Conservation (phyloP, 2,329 filamentous ascomycete genomes). For the Ophiosphaerella herpotricha region DNA sequence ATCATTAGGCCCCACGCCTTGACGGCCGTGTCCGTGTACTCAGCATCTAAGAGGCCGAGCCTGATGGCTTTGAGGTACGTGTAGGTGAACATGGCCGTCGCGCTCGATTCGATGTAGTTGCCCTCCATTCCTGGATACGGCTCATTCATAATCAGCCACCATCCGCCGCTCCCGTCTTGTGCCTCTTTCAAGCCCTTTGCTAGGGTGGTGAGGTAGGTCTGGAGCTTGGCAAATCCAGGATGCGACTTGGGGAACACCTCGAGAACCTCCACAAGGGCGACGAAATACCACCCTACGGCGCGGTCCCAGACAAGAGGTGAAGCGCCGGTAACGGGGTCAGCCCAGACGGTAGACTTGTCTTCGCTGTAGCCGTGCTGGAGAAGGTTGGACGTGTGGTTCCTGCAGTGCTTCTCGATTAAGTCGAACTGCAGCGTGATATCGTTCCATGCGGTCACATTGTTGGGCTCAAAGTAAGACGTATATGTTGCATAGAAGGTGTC, state of each 20-base stretch:
- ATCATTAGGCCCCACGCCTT: constrained; percentile 54
- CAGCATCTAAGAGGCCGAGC: constrained; percentile 36
- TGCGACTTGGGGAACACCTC: constrained; percentile 51
- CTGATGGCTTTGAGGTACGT: constrained; percentile 43
- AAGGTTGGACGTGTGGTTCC: constrained; percentile 40
- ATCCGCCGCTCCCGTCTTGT: constrained; percentile 56
- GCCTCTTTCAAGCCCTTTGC: constrained; percentile 50
- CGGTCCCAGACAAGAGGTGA: constrained; percentile 45
- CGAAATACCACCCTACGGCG: constrained; percentile 46
- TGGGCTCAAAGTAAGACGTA: constrained; percentile 44
- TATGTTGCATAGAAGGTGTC: constrained; percentile 47
- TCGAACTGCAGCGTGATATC: constrained; percentile 48
- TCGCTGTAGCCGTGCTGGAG: constrained; percentile 45
- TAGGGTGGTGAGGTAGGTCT: constrained; percentile 49
- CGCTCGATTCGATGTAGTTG: constrained; percentile 66
- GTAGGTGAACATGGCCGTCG: constrained; percentile 57
- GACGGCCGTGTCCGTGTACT: constrained; percentile 47
- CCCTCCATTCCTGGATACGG: constrained; percentile 51
- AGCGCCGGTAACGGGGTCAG: constrained; percentile 41
- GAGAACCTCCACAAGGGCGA: constrained; percentile 54
- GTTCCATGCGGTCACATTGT: constrained; percentile 49
- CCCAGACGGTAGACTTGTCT: constrained; percentile 42
- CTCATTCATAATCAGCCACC: constrained; percentile 63
- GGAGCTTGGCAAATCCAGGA: constrained; percentile 43
- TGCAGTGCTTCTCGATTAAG: constrained; percentile 41